Conservation (phyloP, 441 rosid species). For the Gossypium trilobum region DNA sequence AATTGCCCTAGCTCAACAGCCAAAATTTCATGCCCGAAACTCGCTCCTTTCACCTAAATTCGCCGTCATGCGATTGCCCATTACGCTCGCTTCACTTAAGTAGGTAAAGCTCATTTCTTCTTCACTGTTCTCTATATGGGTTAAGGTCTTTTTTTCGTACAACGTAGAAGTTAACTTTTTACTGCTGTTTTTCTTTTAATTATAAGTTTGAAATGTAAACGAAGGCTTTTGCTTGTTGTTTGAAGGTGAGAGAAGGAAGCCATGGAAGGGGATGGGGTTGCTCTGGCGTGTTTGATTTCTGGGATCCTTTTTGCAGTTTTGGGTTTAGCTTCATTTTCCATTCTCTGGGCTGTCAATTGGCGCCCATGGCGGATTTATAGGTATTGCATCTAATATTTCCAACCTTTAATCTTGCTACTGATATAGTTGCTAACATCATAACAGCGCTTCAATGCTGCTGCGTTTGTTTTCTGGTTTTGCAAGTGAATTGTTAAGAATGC, state of each 20-base stretch:
- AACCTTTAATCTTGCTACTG: conserved; percentile 10
- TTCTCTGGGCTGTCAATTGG: conserved; percentile 97
- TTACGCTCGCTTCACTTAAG: conserved; percentile 36
- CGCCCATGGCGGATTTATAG: conserved; percentile 98
- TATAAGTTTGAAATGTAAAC: neutral
- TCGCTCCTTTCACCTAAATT: conserved; percentile 36
- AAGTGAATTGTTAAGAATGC: neutral
- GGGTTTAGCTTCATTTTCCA: conserved; percentile 72
- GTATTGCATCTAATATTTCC: conserved; percentile 27
- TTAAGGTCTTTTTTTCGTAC: neutral
- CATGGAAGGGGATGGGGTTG: conserved; percentile 74
- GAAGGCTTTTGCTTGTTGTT: conserved; percentile 22
- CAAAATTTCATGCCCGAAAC: conserved; percentile 15
- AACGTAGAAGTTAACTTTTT: neutral
- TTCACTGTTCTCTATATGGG: conserved; percentile 22
- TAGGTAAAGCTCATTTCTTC: conserved; percentile 35
- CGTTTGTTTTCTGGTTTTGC: neutral
- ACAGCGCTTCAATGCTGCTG: conserved; percentile 8
- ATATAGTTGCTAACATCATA: conserved; percentile 13
- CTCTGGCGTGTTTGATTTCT: conserved; percentile 70
- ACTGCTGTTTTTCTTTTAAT: neutral
- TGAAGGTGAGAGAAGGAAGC: conserved; percentile 43
- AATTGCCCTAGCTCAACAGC: conserved; percentile 22
- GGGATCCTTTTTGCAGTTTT: conserved; percentile 77
- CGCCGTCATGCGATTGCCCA: conserved; percentile 46